A percentile compares a stretch with the other conserved stretches of the same genome.
Evolutionary conservation across 331 rosid genomes (phyloP).

Genomic region (Pyracantha coccinea): DNA sequence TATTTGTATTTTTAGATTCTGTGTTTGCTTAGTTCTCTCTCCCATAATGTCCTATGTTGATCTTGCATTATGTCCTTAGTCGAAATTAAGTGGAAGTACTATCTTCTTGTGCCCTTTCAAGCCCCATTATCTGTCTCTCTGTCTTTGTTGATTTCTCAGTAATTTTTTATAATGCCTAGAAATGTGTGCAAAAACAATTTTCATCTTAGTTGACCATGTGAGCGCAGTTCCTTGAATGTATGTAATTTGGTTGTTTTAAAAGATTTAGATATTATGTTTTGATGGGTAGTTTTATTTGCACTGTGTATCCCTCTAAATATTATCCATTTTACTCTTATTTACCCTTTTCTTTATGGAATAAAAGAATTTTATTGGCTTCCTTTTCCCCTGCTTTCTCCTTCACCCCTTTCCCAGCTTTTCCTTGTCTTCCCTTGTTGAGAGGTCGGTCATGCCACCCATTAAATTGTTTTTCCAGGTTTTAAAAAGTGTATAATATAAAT

Average conservation of each 20-base stretch:
- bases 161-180: neutral
- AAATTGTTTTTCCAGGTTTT: neutral
- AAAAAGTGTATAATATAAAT: neutral
- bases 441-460: neutral
- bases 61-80: neutral
- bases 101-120: neutral
- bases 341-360: no score
- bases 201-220: neutral
- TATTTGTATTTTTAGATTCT: neutral
- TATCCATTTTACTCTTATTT: no score
- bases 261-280: neutral
- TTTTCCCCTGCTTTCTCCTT: no score
- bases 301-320: no score
- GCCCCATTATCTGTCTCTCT: neutral
- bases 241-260: neutral
- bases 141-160: neutral
- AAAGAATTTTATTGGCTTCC: no score
- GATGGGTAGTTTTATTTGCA: neutral
- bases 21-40: neutral
- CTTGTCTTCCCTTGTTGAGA: no score
- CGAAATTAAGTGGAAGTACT: neutral
- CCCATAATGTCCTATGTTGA: neutral
- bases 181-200: neutral
- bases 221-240: neutral
- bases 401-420: no score